Evolutionary conservation across 495 filamentous ascomycete genomes (phyloP).

Genomic region (Xylaria acuta): DNA sequence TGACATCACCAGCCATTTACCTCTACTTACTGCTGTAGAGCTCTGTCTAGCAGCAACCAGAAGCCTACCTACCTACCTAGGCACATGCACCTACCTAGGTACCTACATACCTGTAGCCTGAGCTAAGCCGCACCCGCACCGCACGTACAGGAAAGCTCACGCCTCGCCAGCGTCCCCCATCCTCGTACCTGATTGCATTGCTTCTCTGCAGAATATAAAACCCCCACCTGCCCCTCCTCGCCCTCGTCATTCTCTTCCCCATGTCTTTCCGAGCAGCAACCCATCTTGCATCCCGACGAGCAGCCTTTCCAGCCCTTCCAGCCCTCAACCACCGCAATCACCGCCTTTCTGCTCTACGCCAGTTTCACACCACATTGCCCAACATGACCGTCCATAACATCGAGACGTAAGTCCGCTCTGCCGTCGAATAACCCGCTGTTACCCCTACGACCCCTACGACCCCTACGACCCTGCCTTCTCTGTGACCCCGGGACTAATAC

Average conservation of each 20-base stretch:
- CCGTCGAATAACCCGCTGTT: constrained; percentile 7
- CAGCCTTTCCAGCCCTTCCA: constrained; percentile 32
- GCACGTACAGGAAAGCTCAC: constrained; percentile 10
- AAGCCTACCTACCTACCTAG: too few relatives aligned
- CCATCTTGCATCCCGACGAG: constrained; percentile 34
- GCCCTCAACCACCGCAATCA: too few relatives aligned
- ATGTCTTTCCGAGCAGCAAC: constrained; percentile 39
- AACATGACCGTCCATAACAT: constrained; percentile 55
- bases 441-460: constrained; percentile 5
- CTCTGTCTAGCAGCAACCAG: not conserved
- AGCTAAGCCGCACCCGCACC: constrained; percentile 3
- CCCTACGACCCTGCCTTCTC: too few relatives aligned
- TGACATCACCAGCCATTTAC: not conserved
- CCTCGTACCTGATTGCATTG: not conserved
- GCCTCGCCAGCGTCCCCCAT: not conserved
- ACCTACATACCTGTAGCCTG: too few relatives aligned
- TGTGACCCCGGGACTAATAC: constrained; percentile 24
- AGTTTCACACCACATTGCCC: constrained; percentile 50
- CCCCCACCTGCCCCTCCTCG: constrained; percentile 33
- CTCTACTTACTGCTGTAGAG: not conserved
- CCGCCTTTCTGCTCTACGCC: constrained; percentile 34
- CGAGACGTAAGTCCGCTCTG: constrained; percentile 42
- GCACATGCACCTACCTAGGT: not conserved
- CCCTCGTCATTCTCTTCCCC: constrained; percentile 15
- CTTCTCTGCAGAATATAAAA: constrained; percentile 31